Conservation (phyloP, 1,139 yeast species). For the Geotrichum citri-aurantii region DNA sequence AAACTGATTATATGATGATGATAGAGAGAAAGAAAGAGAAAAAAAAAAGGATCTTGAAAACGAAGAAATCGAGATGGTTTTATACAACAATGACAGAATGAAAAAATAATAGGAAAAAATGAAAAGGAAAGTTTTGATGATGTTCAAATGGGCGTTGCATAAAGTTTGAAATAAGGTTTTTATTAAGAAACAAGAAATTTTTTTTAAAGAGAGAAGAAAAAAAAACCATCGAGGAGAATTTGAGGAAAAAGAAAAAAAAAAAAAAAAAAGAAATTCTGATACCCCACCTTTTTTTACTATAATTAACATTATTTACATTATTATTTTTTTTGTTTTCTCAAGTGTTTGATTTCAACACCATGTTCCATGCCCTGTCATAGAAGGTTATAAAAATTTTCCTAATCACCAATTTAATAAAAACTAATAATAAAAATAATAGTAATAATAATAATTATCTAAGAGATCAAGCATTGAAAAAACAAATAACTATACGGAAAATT, state of each 20-base stretch:
- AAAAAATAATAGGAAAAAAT: too few relatives aligned
- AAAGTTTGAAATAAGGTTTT: neutral
- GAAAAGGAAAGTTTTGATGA: neutral
- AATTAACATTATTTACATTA: too few relatives aligned
- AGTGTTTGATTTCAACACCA: neutral
- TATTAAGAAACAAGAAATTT: neutral
- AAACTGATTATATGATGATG: neutral
- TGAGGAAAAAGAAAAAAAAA: neutral
- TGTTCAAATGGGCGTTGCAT: neutral
- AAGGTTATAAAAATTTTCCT: too few relatives aligned
- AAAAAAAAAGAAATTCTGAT: neutral
- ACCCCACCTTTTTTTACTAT: neutral
- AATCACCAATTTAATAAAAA: too few relatives aligned
- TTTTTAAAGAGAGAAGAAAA: neutral
- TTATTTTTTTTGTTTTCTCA: neutral
- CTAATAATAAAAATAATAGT: too few relatives aligned
- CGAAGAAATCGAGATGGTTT: neutral
- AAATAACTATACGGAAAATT: too few relatives aligned
- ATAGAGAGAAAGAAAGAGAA: neutral
- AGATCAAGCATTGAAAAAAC: too few relatives aligned
- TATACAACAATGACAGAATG: too few relatives aligned
- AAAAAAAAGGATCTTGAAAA: neutral
- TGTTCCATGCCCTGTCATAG: too few relatives aligned
- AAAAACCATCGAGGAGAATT: neutral
- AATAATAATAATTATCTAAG: too few relatives aligned